phyloP scores from a whole-genome alignment of 2,329 filamentous ascomycete species.

The Ceratocystis papillata region DNA sequence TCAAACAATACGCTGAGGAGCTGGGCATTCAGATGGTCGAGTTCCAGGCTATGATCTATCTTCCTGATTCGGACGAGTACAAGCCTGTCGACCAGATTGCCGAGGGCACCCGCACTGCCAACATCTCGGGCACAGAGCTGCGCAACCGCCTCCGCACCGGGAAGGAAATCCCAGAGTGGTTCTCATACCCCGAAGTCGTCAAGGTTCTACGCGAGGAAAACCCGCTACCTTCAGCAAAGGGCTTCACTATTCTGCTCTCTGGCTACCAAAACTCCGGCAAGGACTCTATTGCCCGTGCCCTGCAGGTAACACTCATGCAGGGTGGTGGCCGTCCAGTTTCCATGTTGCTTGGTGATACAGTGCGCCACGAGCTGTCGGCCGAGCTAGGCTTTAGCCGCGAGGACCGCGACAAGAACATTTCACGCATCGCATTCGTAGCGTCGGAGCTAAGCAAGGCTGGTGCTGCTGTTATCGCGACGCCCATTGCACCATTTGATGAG shows the following conservation, averaged over 20 bases:
- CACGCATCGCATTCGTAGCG: slow-evolving; percentile 90
- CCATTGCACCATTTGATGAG: slow-evolving; percentile 84
- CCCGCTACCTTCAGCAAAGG: slow-evolving; percentile 79
- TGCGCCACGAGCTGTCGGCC: slow-evolving; percentile 81
- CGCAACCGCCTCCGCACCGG: slow-evolving; percentile 82
- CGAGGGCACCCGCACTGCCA: slow-evolving; percentile 70
- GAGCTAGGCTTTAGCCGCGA: slow-evolving; percentile 91
- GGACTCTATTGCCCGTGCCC: slow-evolving; percentile 86
- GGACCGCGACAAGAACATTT: slow-evolving; percentile 90
- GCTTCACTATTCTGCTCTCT: slow-evolving; percentile 96
- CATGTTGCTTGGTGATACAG: slow-evolving; percentile 88
- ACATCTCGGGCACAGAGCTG: slow-evolving; percentile 83
- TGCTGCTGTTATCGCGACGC: slow-evolving; percentile 88
- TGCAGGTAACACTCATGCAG: slow-evolving; percentile 96
- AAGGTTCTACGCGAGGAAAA: slow-evolving; percentile 92
- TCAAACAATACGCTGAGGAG: slow-evolving; percentile 93
- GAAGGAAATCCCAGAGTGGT: slow-evolving; percentile 96
- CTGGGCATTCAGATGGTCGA: slow-evolving; percentile 97
- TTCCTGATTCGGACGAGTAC: slow-evolving; percentile 96
- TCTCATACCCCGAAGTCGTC: slow-evolving; percentile 98
- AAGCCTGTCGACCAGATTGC: slow-evolving; percentile 82
- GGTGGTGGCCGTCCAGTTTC: slow-evolving; percentile 91
- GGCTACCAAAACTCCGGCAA: slow-evolving; percentile 96
- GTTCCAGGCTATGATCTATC: slow-evolving; percentile 99
- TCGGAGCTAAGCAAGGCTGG: slow-evolving; percentile 87